Conservation (phyloP, 345 rosid genomes). For the Erysimum cheiranthoides region DNA sequence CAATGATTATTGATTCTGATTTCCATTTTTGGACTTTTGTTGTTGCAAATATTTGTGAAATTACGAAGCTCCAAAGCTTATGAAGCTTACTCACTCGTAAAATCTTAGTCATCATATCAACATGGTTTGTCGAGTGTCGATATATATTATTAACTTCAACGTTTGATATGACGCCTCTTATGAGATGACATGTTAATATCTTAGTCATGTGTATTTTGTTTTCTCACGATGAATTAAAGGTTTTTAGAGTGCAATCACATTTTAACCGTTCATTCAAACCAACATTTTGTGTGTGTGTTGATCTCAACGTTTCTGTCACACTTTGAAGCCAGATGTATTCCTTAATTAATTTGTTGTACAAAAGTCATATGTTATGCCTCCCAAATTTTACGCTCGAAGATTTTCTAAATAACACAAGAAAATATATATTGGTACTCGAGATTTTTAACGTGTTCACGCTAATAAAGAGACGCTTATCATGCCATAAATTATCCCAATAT, state of each 20-base stretch:
- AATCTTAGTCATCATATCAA: background rate
- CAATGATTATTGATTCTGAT: background rate
- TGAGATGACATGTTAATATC: conserved; percentile 1
- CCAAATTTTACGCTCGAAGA: background rate
- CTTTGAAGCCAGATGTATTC: background rate
- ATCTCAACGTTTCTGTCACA: conserved; percentile 25
- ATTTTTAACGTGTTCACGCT: too few relatives aligned
- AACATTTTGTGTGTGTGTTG: background rate
- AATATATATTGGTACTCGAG: too few relatives aligned
- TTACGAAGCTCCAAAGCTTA: background rate
- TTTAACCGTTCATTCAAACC: conserved; percentile 16
- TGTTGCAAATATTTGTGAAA: background rate
- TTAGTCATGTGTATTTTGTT: conserved; percentile 19
- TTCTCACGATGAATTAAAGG: background rate
- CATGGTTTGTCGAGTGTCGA: background rate
- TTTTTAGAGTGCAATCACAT: conserved; percentile 2
- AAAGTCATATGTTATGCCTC: conserved; percentile 6
- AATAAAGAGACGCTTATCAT: background rate
- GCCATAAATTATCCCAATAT: background rate
- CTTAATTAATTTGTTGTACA: background rate
- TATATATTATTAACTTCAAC: background rate
- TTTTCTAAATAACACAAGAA: background rate
- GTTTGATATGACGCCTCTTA: background rate
- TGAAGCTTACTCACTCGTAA: background rate
- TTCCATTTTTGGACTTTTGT: background rate